Base-by-base conservation (phyloP, 495 filamentous ascomycete species). In the Letharia lupina region DNA sequence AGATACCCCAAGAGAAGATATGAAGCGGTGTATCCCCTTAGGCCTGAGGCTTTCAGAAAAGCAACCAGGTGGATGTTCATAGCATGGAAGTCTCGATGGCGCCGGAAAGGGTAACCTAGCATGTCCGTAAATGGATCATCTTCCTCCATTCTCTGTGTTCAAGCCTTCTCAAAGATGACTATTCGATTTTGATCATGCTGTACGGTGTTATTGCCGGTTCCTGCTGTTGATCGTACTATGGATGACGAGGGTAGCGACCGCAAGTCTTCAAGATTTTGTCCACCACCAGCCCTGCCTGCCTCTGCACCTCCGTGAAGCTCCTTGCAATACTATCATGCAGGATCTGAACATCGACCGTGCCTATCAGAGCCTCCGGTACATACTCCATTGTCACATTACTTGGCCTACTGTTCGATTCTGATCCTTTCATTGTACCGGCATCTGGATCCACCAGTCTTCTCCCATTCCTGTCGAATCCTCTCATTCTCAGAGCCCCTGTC, bases 401-500 rank as follows among this genome's bases (percentile, higher is more conserved):
- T 37, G 2, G 52, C 0, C 52, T 35, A 31, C 5, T n/a, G 13
- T 56, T 33, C 4, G 28, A 37, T 20, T 56, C 13, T 0, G 52
- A 18, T 35, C 15, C 15, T 57, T 20, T 57, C 5, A 20, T 8
- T 11, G 33, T 37, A 33, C 16, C 39, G 33, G 33, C 31, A 37
- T 20, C 5, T 57, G 33, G 16, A 37, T 57, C 31, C 11, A 42
- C 60, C 40, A 74, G 45, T 33, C 44, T 52, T 42, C 68, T 78
- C 28, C 88, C 88, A 33, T 80, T 67, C n/a, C 68, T 61, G 70
- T 84, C 81, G 68, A 81, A 86, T 1, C 87, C 87, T 60, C 74
- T 78, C 42, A 73, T 78, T 65, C 74, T 78, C 68, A 92, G 75
- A 23, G 81, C 82, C 59, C 83, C 76, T 60, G 67, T 68, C 47